Percentiles rank a stretch among this genome's conserved stretches.
These are phyloP conservation scores for Eragrostis curvula DNA, from an alignment of 176 grass and related monocot species.

Conservation along the genomic window DNA sequence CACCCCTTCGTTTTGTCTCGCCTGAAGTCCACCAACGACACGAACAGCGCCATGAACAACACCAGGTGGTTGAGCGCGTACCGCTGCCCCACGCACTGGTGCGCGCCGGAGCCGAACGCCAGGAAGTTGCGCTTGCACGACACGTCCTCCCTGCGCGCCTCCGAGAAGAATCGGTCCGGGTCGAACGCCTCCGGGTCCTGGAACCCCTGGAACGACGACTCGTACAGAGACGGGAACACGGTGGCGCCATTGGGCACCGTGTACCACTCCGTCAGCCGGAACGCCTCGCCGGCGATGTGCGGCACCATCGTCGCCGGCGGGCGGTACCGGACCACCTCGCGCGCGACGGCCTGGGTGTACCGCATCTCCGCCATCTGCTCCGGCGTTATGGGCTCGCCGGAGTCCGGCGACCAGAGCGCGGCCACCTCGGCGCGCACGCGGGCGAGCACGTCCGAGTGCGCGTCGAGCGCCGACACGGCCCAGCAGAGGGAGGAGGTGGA, in stretches of 20 bases:
- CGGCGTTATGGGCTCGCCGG: slow-evolving; percentile 50
- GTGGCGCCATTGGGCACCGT: slow-evolving; percentile 84
- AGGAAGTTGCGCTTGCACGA: slow-evolving; percentile 67
- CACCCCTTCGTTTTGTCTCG: slow-evolving; percentile 52
- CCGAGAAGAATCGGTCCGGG: slow-evolving; percentile 78
- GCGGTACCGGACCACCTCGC: slow-evolving; percentile 70
- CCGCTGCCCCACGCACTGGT: slow-evolving; percentile 83
- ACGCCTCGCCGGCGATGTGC: slow-evolving; percentile 57
- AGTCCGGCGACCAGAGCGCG: slow-evolving; percentile 52
- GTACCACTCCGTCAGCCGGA: slow-evolving; percentile 82
- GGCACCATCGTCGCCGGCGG: slow-evolving; percentile 67
- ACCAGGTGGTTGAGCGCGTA: slow-evolving; percentile 80
- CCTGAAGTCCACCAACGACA: slow-evolving; percentile 58
- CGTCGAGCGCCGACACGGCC: slow-evolving; percentile 56
- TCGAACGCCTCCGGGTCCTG: slow-evolving; percentile 59
- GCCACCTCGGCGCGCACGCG: slow-evolving; percentile 67
- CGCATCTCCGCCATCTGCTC: slow-evolving; percentile 61
- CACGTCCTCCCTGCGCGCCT: slow-evolving; percentile 63
- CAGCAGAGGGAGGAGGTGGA: slow-evolving; percentile 79
- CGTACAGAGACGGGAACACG: slow-evolving; percentile 77
- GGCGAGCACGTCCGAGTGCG: slow-evolving; percentile 67
- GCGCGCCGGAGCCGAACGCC: slow-evolving; percentile 71
- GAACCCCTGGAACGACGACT: slow-evolving; percentile 89
- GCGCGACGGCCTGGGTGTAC: slow-evolving; percentile 85
- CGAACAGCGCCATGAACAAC: slow-evolving; percentile 73